phyloP scores from a whole-genome alignment of 805 yeast genomes.

The Teunomyces kruisii region DNA sequence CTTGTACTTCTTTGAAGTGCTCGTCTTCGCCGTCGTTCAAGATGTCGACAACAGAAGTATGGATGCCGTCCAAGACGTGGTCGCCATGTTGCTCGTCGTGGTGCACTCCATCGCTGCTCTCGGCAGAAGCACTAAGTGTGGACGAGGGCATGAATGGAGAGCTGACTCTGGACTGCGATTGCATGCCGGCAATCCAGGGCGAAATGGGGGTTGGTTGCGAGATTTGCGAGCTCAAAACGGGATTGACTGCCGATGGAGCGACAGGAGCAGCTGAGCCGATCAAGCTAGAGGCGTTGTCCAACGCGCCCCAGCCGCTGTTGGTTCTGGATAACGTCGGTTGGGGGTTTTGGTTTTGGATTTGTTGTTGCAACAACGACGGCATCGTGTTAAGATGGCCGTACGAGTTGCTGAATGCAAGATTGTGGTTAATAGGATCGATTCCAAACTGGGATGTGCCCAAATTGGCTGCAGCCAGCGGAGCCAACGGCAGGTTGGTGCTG shows the following conservation, averaged over 20 bases:
- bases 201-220: constrained; percentile 41
- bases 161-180: constrained; percentile 34
- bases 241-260: constrained; percentile 26
- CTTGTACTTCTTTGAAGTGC: not conserved
- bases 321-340: constrained; percentile 33
- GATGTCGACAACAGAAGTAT: constrained; percentile 41
- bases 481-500: constrained; percentile 10
- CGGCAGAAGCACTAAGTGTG: constrained; percentile 2
- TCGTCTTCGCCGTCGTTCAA: constrained; percentile 28
- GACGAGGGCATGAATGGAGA: constrained; percentile 39
- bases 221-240: constrained; percentile 21
- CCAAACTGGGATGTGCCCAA: constrained; percentile 23
- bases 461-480: constrained; percentile 9
- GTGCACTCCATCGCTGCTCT: not conserved
- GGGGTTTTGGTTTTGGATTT: constrained; percentile 11
- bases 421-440: constrained; percentile 21
- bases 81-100: constrained; percentile 16
- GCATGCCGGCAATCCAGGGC: constrained; percentile 40
- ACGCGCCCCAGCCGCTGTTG: constrained; percentile 39
- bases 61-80: constrained; percentile 37
- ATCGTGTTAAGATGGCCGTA: constrained; percentile 17
- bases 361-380: constrained; percentile 26
- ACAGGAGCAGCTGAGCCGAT: constrained; percentile 25
- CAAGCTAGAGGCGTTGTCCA: constrained; percentile 24
- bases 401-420: constrained; percentile 15